These are phyloP conservation scores for Asterella californica DNA, from an alignment of 225 moss, liverwort and hornwort species.

Conservation along the genomic window DNA sequence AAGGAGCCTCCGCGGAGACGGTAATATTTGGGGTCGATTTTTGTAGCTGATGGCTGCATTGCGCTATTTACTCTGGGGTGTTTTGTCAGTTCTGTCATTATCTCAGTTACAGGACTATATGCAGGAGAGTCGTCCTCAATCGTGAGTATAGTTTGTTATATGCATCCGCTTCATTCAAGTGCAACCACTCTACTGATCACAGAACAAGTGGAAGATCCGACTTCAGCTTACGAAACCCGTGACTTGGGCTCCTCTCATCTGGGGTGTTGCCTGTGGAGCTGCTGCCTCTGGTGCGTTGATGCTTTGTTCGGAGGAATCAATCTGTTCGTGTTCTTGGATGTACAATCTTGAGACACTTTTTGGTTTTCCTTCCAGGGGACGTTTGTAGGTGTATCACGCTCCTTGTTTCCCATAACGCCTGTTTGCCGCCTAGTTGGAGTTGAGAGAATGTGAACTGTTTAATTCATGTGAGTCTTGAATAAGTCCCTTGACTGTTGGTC, in stretches of 20 bases:
- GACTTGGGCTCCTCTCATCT: conserved; percentile 94
- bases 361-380: background rate
- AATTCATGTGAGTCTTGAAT: background rate
- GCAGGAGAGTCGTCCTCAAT: background rate
- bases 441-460: background rate
- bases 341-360: background rate
- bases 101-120: background rate
- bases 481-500: background rate
- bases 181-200: background rate
- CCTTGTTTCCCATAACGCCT: background rate
- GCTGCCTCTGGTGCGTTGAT: conserved; percentile 75
- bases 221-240: conserved; percentile 96
- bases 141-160: too few relatives aligned
- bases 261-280: conserved; percentile 95
- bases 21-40: conserved; percentile 29
- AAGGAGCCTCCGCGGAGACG: conserved; percentile 78
- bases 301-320: background rate
- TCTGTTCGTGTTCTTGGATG: background rate
- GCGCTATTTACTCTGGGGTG: too few relatives aligned
- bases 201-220: conserved; percentile 97
- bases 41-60: background rate
- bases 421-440: background rate
- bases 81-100: background rate
- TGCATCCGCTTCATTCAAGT: background rate
- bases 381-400: background rate